These are phyloP conservation scores for Neofusicoccum ribis DNA, from an alignment of 2,329 filamentous ascomycete genomes.

Conservation along the genomic window DNA sequence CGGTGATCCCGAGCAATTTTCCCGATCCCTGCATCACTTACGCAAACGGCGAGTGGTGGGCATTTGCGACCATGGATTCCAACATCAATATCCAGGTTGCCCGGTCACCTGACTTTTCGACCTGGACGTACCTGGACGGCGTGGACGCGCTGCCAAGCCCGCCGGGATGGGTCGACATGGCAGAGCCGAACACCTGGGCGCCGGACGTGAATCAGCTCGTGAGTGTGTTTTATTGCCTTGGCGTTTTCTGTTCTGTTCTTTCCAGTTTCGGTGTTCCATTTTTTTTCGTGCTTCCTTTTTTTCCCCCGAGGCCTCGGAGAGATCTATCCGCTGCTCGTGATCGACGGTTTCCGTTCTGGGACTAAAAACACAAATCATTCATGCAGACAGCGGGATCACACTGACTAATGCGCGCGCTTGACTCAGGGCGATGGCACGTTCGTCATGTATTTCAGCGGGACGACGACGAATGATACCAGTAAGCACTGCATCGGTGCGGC, in stretches of 20 bases:
- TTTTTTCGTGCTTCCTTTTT: neutral
- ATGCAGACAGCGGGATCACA: neutral
- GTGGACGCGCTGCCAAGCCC: conserved; percentile 19
- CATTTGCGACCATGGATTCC: conserved; percentile 15
- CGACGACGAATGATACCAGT: conserved; percentile 39
- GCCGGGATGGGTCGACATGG: conserved; percentile 20
- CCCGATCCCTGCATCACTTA: conserved; percentile 14
- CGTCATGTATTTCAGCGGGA: conserved; percentile 63
- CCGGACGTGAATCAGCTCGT: conserved; percentile 30
- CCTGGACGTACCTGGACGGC: conserved; percentile 16
- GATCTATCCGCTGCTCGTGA: neutral
- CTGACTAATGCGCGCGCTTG: neutral
- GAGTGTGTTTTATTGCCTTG: neutral
- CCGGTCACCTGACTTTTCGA: conserved; percentile 12
- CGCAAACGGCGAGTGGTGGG: conserved; percentile 13
- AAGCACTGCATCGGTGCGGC: conserved; percentile 62
- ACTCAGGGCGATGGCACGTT: conserved; percentile 40
- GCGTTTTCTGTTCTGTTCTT: neutral
- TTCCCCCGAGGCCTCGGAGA: neutral
- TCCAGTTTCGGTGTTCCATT: neutral
- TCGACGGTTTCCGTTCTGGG: neutral
- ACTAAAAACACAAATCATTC: neutral
- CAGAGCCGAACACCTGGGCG: conserved; percentile 31
- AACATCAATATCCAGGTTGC: conserved; percentile 19
- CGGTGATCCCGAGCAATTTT: conserved; percentile 11